Percentiles rank a stretch among this genome's conserved stretches.
Evolutionary conservation across 2,329 filamentous ascomycete genomes (phyloP).

Genomic region (Aspergillus piperis): DNA sequence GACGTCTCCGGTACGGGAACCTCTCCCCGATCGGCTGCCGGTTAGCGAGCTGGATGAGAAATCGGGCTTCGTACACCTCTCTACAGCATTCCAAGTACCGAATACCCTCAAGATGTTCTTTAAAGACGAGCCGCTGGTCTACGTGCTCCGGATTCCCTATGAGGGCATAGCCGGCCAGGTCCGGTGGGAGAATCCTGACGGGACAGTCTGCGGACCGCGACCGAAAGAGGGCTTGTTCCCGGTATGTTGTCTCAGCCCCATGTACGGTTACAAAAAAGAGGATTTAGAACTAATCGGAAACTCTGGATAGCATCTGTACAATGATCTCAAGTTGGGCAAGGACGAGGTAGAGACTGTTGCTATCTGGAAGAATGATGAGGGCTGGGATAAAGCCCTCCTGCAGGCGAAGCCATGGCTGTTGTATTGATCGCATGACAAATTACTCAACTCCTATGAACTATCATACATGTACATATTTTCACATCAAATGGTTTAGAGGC

Average conservation of each 20-base stretch:
- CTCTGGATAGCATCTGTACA: conserved; percentile 39
- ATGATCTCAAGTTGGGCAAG: conserved; percentile 39
- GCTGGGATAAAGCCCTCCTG: conserved; percentile 39
- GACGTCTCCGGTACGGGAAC: conserved; percentile 35
- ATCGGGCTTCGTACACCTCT: conserved; percentile 44
- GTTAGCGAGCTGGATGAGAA: conserved; percentile 40
- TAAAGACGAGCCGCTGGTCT: conserved; percentile 39
- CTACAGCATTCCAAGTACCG: conserved; percentile 39
- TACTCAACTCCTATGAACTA: neutral
- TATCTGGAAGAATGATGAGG: conserved; percentile 39
- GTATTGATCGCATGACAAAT: conserved; percentile 24
- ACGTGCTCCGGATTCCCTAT: conserved; percentile 41
- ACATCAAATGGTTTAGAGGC: neutral
- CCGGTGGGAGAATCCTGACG: conserved; percentile 42
- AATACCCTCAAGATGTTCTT: conserved; percentile 43
- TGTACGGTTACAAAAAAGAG: neutral
- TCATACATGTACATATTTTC: conserved; percentile 1
- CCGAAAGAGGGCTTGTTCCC: conserved; percentile 44
- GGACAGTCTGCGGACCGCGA: conserved; percentile 37
- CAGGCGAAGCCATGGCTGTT: conserved; percentile 40
- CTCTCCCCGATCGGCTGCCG: conserved; percentile 38
- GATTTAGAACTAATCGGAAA: neutral
- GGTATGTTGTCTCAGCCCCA: conserved; percentile 25
- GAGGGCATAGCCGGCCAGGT: conserved; percentile 30
- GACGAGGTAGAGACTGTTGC: conserved; percentile 41